Evolutionary conservation across 164 flowering plant genomes (phyloP), one percentile per base, ranked within the genome.

Genomic region (Protea cynaroides): DNA sequence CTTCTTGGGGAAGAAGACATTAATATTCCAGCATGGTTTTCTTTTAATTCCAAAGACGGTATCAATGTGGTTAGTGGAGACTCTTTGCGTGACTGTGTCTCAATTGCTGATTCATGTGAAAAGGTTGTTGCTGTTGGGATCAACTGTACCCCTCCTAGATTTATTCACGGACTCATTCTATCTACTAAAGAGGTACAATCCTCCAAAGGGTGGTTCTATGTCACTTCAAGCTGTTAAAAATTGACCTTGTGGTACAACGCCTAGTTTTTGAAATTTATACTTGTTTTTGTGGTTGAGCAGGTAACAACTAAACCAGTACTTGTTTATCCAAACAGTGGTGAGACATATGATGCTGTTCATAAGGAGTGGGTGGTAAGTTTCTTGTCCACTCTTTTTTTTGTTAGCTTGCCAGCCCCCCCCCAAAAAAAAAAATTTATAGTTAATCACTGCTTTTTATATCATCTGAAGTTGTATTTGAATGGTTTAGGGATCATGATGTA

Each of bases 291-390:
- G 66, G 15, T 56, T 13, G 24, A 65, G 24, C 90, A 94, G 99
- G 86, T 81, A 43, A 81, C 97, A 13, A 49, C 58, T 29, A 94
- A 91, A 76, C 92, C 99, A 7, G 68, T 94, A 46, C 67, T 91
- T 9, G 65, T 94, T 51, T 94, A 94, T 69, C 99, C 96, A 25
- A 94, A 94, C 76, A 91, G 96, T 58, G 99, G 99, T 6, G 99
- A 91, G 78, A 86, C 82, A 4, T 94, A 88, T 69, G 88, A 94
- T 70, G 79, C 76, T 49, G 80, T 54, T 29, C 64, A 19, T 19
- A 94, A 91, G 80, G 69, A 81, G 68, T 91, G 99, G 99, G 83
- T 87, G 80, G 96, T 89, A 52, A 85, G 93, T 77, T 70, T 24
- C 19, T 43, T 57, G 8, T 40, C 40, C 1, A 12, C 7, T 22